Percentiles rank a stretch among this genome's conserved stretches.
Conservation (phyloP, 2,329 filamentous ascomycete species). For the Triangularia setosa region DNA sequence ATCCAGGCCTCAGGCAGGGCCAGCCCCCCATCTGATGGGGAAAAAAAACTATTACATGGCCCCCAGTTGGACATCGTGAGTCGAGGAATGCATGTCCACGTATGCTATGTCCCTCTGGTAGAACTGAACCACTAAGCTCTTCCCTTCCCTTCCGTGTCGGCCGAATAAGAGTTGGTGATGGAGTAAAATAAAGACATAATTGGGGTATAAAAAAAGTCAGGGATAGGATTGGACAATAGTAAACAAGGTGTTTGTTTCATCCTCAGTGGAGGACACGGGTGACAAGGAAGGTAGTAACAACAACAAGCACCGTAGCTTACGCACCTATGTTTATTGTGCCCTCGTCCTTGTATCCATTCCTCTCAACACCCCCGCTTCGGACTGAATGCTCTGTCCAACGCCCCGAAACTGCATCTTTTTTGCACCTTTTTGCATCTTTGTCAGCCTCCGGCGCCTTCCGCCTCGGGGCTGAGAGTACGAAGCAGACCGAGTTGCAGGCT, state of each 20-base stretch:
- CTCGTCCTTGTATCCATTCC: neutral
- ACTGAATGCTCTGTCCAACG: neutral
- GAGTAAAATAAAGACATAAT: neutral
- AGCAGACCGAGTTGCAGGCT: neutral
- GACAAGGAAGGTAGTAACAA: neutral
- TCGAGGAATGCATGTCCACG: slow-evolving; percentile 17
- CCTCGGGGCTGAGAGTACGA: slow-evolving; percentile 4
- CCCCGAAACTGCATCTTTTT: slow-evolving; percentile 8
- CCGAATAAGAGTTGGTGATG: neutral
- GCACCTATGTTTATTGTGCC: neutral
- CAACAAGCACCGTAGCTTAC: neutral
- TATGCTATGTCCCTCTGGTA: neutral
- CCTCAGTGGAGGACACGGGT: neutral
- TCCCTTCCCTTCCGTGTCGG: neutral
- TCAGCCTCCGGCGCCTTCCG: slow-evolving; percentile 3
- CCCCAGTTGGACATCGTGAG: neutral
- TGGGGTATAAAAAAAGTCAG: neutral
- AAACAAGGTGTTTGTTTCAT: slow-evolving; percentile 5
- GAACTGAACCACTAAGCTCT: neutral
- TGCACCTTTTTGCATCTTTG: slow-evolving; percentile 3
- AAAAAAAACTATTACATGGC: neutral
- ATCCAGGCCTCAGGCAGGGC: slow-evolving; percentile 1
- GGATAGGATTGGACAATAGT: slow-evolving; percentile 1
- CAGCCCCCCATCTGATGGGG: neutral
- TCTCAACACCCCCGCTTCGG: neutral